A percentile compares a stretch with the other conserved stretches of the same genome.
phyloP scores from a whole-genome alignment of 2,329 filamentous ascomycete genomes.

The Zalaria sp. region DNA sequence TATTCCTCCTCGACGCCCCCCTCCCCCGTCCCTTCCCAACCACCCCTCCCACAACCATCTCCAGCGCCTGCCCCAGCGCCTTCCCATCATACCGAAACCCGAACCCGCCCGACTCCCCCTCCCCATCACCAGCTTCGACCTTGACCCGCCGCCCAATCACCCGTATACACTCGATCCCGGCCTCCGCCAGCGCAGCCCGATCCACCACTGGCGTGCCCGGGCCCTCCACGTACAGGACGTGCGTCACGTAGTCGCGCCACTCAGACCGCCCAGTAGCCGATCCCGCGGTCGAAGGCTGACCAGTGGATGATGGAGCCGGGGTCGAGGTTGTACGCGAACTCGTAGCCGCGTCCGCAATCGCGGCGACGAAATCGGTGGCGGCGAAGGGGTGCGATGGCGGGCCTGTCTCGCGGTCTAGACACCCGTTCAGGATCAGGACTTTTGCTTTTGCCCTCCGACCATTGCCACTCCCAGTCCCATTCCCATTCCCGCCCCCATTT shows the following conservation, averaged over 20 bases:
- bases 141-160: slow-evolving; percentile 60
- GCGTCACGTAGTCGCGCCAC: slow-evolving; percentile 61
- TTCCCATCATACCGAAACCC: slow-evolving; percentile 53
- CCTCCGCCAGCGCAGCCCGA: slow-evolving; percentile 41
- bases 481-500: too few relatives aligned
- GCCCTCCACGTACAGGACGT: slow-evolving; percentile 67
- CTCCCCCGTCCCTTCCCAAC: slow-evolving; percentile 36
- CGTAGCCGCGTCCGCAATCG: slow-evolving; percentile 67
- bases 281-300: too few relatives aligned
- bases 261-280: too few relatives aligned
- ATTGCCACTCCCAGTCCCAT: too few relatives aligned
- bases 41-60: slow-evolving; percentile 55
- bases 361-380: slow-evolving; percentile 67
- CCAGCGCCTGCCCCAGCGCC: slow-evolving; percentile 59
- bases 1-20: slow-evolving; percentile 47
- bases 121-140: slow-evolving; percentile 32
- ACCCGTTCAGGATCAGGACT: slow-evolving; percentile 74
- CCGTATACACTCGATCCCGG: slow-evolving; percentile 66
- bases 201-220: slow-evolving; percentile 58
- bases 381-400: slow-evolving; percentile 51
- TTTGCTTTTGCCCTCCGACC: slow-evolving; percentile 62
- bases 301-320: too few relatives aligned
- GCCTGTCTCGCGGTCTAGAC: slow-evolving; percentile 74
- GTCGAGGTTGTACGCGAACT: too few relatives aligned
- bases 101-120: too few relatives aligned